phyloP scores from a whole-genome alignment of 163 green algal genomes.

The Chlamydomonas reinhardtii region DNA sequence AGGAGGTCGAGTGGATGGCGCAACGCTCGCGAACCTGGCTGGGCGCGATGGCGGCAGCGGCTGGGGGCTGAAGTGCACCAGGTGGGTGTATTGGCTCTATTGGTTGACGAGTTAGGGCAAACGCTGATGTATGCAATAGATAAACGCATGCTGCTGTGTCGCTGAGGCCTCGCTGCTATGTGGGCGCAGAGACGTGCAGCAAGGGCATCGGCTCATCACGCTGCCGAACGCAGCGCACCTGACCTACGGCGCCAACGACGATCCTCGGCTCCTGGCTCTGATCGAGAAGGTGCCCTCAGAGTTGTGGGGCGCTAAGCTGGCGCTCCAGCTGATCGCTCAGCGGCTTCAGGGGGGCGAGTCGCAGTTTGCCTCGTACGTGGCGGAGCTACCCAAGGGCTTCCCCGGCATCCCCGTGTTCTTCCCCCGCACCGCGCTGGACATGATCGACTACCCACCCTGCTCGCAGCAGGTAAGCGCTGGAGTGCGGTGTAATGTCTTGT shows the following conservation, averaged over 20 bases:
- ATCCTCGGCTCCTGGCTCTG: constrained; percentile 17
- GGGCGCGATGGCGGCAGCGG: constrained; percentile 49
- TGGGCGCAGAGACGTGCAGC: background rate
- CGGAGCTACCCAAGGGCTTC: constrained; percentile 74
- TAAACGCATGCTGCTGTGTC: no score
- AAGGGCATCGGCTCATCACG: background rate
- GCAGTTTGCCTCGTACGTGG: constrained; percentile 79
- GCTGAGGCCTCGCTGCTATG: no score
- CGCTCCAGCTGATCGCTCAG: constrained; percentile 63
- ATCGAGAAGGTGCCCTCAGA: constrained; percentile 66
- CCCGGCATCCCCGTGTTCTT: constrained; percentile 90
- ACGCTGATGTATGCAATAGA: no score
- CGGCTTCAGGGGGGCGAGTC: constrained; percentile 61
- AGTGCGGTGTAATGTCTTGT: no score
- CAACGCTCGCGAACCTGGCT: constrained; percentile 28
- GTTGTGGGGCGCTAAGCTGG: constrained; percentile 85
- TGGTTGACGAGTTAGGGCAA: no score
- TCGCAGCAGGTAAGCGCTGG: no score
- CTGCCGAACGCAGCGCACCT: constrained; percentile 19
- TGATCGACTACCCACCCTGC: constrained; percentile 78
- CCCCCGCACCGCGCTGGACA: constrained; percentile 55
- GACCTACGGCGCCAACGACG: constrained; percentile 20
- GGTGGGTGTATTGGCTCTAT: background rate
- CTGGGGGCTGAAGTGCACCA: constrained; percentile 52
- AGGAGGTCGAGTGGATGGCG: constrained; percentile 40